phyloP scores from a whole-genome alignment of 1,284 basidiomycete genomes.

The Pseudozyma flocculosa region DNA sequence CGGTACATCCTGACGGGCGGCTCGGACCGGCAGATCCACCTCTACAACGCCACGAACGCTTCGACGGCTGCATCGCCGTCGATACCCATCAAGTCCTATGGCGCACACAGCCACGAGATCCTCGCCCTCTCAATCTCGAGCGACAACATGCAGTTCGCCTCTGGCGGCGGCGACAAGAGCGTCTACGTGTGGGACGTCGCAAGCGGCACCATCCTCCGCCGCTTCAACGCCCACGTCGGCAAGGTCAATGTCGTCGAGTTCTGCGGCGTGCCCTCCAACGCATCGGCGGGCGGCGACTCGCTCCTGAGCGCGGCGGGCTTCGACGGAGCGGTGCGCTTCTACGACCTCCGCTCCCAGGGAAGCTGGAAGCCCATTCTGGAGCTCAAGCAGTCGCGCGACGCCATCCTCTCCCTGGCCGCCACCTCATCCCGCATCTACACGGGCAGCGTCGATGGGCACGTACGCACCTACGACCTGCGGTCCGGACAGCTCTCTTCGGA shows the following conservation, averaged over 20 bases:
- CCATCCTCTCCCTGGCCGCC: constrained; percentile 68
- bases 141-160: constrained; percentile 91
- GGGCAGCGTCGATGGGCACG: constrained; percentile 85
- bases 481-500: constrained; percentile 85
- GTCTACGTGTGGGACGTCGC: constrained; percentile 96
- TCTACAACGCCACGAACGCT: constrained; percentile 84
- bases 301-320: constrained; percentile 39
- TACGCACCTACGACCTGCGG: constrained; percentile 89
- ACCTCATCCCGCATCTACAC: constrained; percentile 65
- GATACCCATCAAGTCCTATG: constrained; percentile 71
- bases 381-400: constrained; percentile 84
- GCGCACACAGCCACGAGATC: constrained; percentile 90
- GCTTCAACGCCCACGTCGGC: constrained; percentile 82
- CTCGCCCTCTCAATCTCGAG: constrained; percentile 80
- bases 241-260: constrained; percentile 89
- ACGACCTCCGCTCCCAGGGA: constrained; percentile 61
- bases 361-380: constrained; percentile 76
- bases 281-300: constrained; percentile 20
- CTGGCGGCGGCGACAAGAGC: constrained; percentile 86
- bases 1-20: constrained; percentile 89
- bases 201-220: constrained; percentile 74
- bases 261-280: constrained; percentile 9
- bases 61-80: constrained; percentile 2
- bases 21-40: constrained; percentile 80
- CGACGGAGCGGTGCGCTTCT: constrained; percentile 47